phyloP scores from a whole-genome alignment of 768 basidiomycete species.

The Tulasnella sp. region DNA sequence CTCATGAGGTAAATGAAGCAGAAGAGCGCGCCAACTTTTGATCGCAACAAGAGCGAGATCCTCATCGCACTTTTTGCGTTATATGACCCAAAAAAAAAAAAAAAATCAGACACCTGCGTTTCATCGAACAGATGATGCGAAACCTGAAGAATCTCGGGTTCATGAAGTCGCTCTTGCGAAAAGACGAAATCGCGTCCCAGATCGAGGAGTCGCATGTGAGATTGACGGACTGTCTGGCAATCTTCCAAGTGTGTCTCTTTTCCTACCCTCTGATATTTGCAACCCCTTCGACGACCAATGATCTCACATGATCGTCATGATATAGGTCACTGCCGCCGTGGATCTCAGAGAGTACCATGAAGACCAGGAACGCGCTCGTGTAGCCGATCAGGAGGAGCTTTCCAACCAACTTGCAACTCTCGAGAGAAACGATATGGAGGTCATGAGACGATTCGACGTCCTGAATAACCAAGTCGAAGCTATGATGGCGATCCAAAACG shows the following conservation, averaged over 20 bases:
- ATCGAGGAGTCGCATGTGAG: not conserved
- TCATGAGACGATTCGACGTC: not conserved
- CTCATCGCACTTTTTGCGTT: no score
- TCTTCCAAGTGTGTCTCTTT: not conserved
- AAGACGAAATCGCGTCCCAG: not conserved
- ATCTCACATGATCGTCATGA: no score
- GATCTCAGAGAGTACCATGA: not conserved
- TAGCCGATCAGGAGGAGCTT: not conserved
- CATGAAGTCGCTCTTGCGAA: not conserved
- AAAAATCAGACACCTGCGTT: not conserved
- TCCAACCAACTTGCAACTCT: not conserved
- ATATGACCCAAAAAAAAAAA: no score
- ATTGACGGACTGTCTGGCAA: not conserved
- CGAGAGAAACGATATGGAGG: not conserved
- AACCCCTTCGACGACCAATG: not conserved
- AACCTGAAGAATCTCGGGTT: not conserved
- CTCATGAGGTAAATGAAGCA: no score
- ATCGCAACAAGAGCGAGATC: no score
- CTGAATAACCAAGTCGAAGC: not conserved
- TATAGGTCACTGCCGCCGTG: not conserved
- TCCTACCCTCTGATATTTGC: not conserved
- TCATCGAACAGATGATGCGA: not conserved
- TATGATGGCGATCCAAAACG: not conserved
- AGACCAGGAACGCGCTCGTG: not conserved
- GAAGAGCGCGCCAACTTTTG: no score